Evolutionary conservation across 257 asterid species (phyloP).

Genomic region (Solanum piurae): DNA sequence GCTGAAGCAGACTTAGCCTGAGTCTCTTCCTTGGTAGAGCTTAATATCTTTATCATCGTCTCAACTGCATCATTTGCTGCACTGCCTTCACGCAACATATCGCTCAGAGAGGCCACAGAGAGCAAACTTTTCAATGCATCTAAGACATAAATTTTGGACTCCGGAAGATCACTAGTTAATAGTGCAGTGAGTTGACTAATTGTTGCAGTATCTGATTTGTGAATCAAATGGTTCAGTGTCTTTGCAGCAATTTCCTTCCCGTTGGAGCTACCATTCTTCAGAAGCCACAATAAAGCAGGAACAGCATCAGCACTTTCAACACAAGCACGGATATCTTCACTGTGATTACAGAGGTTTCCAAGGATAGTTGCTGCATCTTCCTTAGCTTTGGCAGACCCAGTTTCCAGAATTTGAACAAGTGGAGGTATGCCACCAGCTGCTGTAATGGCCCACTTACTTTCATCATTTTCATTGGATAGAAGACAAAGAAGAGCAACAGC

Average conservation of each 20-base stretch:
- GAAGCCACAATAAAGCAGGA: conserved; percentile 92
- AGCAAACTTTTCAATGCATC: conserved; percentile 90
- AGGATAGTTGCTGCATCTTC: conserved; percentile 97
- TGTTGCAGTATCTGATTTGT: conserved; percentile 96
- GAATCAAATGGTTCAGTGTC: conserved; percentile 95
- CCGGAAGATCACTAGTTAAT: conserved; percentile 85
- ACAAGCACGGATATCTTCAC: conserved; percentile 99
- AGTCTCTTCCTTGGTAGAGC: conserved; percentile 82
- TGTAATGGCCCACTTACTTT: conserved; percentile 99
- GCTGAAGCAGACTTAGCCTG: conserved; percentile 84
- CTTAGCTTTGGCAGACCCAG: conserved; percentile 93
- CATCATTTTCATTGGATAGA: conserved; percentile 83
- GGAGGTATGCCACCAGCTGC: conserved; percentile 99
- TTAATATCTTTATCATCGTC: conserved; percentile 79
- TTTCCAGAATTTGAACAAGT: conserved; percentile 92
- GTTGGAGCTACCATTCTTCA: conserved; percentile 86
- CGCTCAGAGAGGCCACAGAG: conserved; percentile 72
- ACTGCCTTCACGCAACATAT: conserved; percentile 89
- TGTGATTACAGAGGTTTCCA: conserved; percentile 96
- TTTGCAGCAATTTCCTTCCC: conserved; percentile 98
- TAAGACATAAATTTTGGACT: conserved; percentile 83
- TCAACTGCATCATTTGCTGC: conserved; percentile 97
- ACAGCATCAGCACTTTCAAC: conserved; percentile 99
- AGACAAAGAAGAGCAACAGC: conserved; percentile 95
- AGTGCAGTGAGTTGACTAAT: conserved; percentile 97